These are phyloP conservation scores for Colletotrichum salicis DNA, from an alignment of 2,329 filamentous ascomycete species.

Conservation along the genomic window DNA sequence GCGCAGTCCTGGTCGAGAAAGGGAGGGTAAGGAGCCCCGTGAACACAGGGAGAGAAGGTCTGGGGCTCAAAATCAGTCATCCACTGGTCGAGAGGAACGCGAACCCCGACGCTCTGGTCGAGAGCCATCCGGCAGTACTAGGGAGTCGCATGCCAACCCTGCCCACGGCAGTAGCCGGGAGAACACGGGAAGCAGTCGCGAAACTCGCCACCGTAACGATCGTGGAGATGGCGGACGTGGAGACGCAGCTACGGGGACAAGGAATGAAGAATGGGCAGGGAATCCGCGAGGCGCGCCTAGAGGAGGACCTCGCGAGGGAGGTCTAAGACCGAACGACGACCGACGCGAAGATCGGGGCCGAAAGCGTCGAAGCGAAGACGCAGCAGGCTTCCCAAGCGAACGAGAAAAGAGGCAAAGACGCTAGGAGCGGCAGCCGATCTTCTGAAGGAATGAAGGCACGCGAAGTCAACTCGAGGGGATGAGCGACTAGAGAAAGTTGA, in stretches of 20 bases:
- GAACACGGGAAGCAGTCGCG: conserved; percentile 24
- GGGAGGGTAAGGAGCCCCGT: conserved; percentile 56
- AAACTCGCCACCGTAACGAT: conserved; percentile 46
- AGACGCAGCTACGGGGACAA: conserved; percentile 42
- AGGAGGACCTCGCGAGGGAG: conserved; percentile 46
- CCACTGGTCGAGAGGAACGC: conserved; percentile 40
- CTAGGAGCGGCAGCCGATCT: conserved; percentile 44
- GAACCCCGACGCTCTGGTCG: conserved; percentile 41
- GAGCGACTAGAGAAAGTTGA: conserved; percentile 16
- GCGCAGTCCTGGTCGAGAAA: conserved; percentile 58
- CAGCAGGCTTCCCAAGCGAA: conserved; percentile 52
- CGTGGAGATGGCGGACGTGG: conserved; percentile 31
- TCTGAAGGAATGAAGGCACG: background rate
- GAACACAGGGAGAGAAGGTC: conserved; percentile 58
- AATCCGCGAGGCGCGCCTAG: conserved; percentile 36
- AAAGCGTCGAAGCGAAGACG: conserved; percentile 63
- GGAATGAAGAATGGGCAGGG: conserved; percentile 36
- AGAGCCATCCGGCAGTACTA: conserved; percentile 27
- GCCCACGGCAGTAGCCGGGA: conserved; percentile 40
- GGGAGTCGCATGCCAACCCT: conserved; percentile 23
- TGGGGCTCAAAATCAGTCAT: conserved; percentile 39
- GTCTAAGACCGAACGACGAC: conserved; percentile 41
- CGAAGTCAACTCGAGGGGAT: background rate
- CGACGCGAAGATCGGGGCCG: conserved; percentile 51
- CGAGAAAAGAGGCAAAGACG: conserved; percentile 66